phyloP scores from a whole-genome alignment of 352 stramenopile species.

The Globisporangium paddicum region DNA sequence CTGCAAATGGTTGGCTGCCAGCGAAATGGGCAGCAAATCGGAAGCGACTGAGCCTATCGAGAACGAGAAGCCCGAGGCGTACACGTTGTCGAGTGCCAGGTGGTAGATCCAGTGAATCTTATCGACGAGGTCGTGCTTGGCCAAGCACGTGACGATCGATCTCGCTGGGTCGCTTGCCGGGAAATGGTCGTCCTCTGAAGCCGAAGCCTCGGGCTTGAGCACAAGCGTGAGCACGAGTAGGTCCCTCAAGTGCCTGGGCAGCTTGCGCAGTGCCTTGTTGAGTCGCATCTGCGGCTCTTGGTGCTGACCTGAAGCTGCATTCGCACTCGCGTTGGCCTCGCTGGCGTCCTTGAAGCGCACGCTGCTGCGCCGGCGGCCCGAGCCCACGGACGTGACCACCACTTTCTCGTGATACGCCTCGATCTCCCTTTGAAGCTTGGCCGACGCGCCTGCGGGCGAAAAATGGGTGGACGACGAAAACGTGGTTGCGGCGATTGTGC shows the following conservation, averaged over 20 bases:
- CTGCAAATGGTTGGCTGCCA: neutral
- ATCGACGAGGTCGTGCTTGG: conserved; percentile 25
- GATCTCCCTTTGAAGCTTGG: conserved; percentile 4
- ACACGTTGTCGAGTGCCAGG: conserved; percentile 14
- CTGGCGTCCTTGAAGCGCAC: conserved; percentile 2
- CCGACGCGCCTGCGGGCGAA: neutral
- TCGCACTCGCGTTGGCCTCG: neutral
- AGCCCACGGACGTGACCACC: conserved; percentile 14
- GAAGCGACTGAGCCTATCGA: neutral
- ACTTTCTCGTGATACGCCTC: conserved; percentile 1
- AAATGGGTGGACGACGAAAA: neutral
- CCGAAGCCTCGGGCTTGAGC: neutral
- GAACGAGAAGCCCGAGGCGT: neutral
- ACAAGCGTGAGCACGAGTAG: conserved; percentile 22
- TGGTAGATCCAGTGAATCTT: conserved; percentile 32
- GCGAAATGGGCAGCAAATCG: conserved; percentile 6
- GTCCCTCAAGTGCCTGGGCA: conserved; percentile 29
- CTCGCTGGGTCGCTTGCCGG: conserved; percentile 6
- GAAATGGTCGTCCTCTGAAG: conserved; percentile 11
- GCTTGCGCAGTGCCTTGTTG: conserved; percentile 23
- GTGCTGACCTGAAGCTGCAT: neutral
- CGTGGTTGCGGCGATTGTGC: conserved; percentile 27
- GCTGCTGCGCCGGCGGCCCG: conserved; percentile 20
- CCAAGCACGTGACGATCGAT: conserved; percentile 22
- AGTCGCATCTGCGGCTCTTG: conserved; percentile 23